A percentile compares a stretch with the other conserved stretches of the same genome.
phyloP scores from a whole-genome alignment of 2,329 filamentous ascomycete species.

The Colletotrichum limetticola region DNA sequence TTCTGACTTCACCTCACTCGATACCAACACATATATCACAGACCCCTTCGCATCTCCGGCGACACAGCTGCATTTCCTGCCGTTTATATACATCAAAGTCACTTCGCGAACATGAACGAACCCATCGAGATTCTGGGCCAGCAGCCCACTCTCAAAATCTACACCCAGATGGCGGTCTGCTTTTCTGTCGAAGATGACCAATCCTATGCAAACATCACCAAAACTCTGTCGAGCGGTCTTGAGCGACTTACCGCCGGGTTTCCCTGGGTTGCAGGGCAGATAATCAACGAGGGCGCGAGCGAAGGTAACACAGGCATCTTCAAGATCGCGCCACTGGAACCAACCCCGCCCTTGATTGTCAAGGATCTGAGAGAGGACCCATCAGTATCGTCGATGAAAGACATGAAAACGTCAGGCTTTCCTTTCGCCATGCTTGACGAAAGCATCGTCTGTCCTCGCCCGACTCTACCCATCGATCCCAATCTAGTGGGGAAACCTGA shows the following conservation, averaged over 20 bases:
- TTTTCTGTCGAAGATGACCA: slow-evolving; percentile 45
- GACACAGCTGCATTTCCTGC: no score
- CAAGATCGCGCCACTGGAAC: slow-evolving; percentile 50
- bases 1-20: no score
- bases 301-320: slow-evolving; percentile 45
- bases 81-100: no score
- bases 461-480: slow-evolving; percentile 22
- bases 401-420: slow-evolving; percentile 49
- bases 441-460: slow-evolving; percentile 45
- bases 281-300: slow-evolving; percentile 46
- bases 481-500: neutral
- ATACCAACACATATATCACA: no score
- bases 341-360: slow-evolving; percentile 48
- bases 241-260: slow-evolving; percentile 50
- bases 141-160: slow-evolving; percentile 52
- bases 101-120: slow-evolving; percentile 4
- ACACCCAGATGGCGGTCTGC: slow-evolving; percentile 57
- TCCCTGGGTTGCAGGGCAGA: slow-evolving; percentile 59
- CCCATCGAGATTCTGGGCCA: slow-evolving; percentile 54
- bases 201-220: slow-evolving; percentile 40
- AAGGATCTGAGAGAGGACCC: slow-evolving; percentile 54
- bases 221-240: slow-evolving; percentile 49
- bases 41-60: no score
- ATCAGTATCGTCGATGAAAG: slow-evolving; percentile 49
- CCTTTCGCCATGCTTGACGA: slow-evolving; percentile 62